These are phyloP conservation scores for Trichoderma arundinaceum DNA, from an alignment of 2,329 filamentous ascomycete genomes.

Conservation along the genomic window DNA sequence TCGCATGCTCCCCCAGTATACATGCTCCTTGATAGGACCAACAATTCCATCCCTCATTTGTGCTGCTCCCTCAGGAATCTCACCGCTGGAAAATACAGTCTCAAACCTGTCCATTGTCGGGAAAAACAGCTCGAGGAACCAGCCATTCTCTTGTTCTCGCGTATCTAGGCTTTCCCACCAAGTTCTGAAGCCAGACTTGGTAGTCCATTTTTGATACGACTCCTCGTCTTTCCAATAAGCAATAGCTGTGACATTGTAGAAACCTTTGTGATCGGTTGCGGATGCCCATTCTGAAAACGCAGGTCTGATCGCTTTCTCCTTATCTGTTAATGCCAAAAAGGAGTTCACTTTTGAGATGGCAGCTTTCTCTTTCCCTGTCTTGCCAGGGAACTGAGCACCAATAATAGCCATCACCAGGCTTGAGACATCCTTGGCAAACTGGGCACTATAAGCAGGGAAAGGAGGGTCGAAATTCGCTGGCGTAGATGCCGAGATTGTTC, in stretches of 20 bases:
- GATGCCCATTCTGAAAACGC: conserved; percentile 33
- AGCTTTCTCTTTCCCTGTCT: neutral
- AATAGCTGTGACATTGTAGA: conserved; percentile 32
- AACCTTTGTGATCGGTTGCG: conserved; percentile 32
- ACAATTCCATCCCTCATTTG: conserved; percentile 48
- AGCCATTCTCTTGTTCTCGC: conserved; percentile 40
- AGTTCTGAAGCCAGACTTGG: conserved; percentile 13
- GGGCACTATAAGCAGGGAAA: conserved; percentile 32
- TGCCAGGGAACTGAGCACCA: conserved; percentile 31
- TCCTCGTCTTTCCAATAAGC: conserved; percentile 22
- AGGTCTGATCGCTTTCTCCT: neutral
- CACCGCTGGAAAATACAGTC: conserved; percentile 48
- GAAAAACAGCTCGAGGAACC: conserved; percentile 51
- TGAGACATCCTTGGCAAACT: conserved; percentile 32
- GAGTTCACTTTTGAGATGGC: conserved; percentile 28
- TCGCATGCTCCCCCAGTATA: conserved; percentile 55
- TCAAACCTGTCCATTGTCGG: conserved; percentile 52
- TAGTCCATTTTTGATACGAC: conserved; percentile 30
- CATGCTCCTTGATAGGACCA: conserved; percentile 49
- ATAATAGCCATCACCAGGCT: conserved; percentile 34
- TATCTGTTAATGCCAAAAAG: conserved; percentile 17
- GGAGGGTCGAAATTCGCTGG: conserved; percentile 32
- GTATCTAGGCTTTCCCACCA: conserved; percentile 29
- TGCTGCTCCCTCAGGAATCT: conserved; percentile 48
- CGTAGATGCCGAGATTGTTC: conserved; percentile 26